Evolutionary conservation across 108 stramenopile genomes (phyloP).

Genomic region (Conticribra guillardii): DNA sequence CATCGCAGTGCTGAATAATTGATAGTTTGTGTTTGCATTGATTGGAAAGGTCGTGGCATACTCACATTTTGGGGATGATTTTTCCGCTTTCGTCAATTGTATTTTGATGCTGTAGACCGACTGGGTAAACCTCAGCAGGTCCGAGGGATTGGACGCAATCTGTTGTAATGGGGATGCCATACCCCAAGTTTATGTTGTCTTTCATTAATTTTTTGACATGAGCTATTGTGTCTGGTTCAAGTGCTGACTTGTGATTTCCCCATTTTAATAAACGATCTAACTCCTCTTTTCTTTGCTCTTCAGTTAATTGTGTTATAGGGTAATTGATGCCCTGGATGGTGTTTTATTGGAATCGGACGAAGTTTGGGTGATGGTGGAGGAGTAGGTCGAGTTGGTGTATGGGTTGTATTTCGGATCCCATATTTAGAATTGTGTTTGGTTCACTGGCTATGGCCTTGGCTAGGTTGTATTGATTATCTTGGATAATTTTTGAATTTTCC

Average conservation of each 20-base stretch:
- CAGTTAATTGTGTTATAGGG: too few relatives aligned
- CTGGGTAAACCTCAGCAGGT: conserved; percentile 24
- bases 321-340: too few relatives aligned
- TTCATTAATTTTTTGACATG: background rate
- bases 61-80: conserved; percentile 22
- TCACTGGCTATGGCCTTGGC: too few relatives aligned
- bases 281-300: background rate
- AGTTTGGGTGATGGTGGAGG: conserved; percentile 12
- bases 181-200: conserved; percentile 6
- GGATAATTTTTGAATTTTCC: too few relatives aligned
- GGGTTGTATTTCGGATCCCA: conserved; percentile 20
- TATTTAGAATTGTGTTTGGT: background rate
- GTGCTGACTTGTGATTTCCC: conserved; percentile 23
- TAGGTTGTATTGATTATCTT: too few relatives aligned
- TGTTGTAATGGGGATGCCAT: conserved; percentile 9
- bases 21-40: background rate
- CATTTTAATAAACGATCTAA: conserved; percentile 1
- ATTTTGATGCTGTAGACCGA: conserved; percentile 13
- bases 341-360: too few relatives aligned
- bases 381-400: conserved; percentile 13
- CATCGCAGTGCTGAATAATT: conserved; percentile 14
- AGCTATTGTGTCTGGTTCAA: conserved; percentile 4
- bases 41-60: conserved; percentile 18
- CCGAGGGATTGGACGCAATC: conserved; percentile 13
- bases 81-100: conserved; percentile 19